Evolutionary conservation across 208 protist genomes (phyloP).

Genomic region (Strigomonas culicis): DNA sequence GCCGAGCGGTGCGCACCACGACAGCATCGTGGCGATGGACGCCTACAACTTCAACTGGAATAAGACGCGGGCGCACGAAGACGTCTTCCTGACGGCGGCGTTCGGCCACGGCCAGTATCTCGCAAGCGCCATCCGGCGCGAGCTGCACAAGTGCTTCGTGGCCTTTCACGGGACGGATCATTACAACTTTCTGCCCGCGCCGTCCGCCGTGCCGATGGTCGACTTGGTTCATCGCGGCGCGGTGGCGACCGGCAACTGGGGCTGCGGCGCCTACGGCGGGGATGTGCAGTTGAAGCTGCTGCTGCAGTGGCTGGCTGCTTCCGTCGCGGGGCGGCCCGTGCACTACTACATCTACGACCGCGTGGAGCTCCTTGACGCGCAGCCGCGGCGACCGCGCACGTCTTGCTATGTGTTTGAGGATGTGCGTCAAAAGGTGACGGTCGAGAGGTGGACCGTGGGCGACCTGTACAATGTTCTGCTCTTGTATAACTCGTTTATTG

Average conservation of each 20-base stretch:
- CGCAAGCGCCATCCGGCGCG: constrained; percentile 33
- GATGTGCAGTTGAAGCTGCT: constrained; percentile 82
- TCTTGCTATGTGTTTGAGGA: too few relatives aligned
- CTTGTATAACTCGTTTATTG: constrained; percentile 17
- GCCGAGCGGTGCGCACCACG: constrained; percentile 3
- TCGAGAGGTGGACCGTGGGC: constrained; percentile 42
- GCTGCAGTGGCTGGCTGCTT: constrained; percentile 82
- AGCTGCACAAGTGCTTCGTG: constrained; percentile 85
- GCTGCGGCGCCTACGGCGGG: constrained; percentile 88
- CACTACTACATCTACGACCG: constrained; percentile 55
- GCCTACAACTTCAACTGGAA: too few relatives aligned
- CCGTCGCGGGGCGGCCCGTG: constrained; percentile 34
- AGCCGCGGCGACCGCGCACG: constrained; percentile 3
- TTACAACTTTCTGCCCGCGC: not conserved
- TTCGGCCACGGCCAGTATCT: constrained; percentile 48
- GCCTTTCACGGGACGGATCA: constrained; percentile 37
- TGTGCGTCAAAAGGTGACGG: constrained; percentile 23
- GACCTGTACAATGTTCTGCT: constrained; percentile 26
- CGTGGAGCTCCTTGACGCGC: constrained; percentile 14
- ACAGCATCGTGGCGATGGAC: not conserved
- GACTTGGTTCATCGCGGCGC: constrained; percentile 18
- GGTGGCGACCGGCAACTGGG: constrained; percentile 88
- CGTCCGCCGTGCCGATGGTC: constrained; percentile 11
- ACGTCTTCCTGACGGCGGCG: too few relatives aligned
- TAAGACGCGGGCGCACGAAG: too few relatives aligned